phyloP scores from a whole-genome alignment of 768 basidiomycete species.

The Lentinula aciculospora region DNA sequence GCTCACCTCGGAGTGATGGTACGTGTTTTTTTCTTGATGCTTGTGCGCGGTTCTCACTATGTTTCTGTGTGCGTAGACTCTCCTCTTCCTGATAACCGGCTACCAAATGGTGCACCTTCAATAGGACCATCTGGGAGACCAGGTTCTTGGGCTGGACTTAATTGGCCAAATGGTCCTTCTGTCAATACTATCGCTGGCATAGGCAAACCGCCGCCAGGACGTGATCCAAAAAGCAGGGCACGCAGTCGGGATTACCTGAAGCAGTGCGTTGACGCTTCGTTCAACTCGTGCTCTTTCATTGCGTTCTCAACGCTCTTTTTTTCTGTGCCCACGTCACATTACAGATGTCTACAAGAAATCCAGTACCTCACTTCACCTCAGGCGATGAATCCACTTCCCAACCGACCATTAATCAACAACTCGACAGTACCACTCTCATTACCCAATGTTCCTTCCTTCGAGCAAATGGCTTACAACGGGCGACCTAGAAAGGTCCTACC shows the following conservation, averaged over 20 bases:
- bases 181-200: slow-evolving; percentile 39
- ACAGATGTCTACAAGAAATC: slow-evolving; percentile 94
- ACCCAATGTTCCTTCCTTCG: slow-evolving; percentile 70
- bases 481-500: slow-evolving; percentile 79
- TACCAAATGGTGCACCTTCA: slow-evolving; percentile 53
- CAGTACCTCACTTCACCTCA: slow-evolving; percentile 95
- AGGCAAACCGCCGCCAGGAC: slow-evolving; percentile 71
- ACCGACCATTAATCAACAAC: slow-evolving; percentile 71
- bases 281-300: slow-evolving; percentile 2
- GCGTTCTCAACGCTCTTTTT: slow-evolving; percentile 3
- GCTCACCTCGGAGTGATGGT: slow-evolving; percentile 87
- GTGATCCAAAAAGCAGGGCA: slow-evolving; percentile 94
- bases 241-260: slow-evolving; percentile 95
- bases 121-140: slow-evolving; percentile 42
- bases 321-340: slow-evolving; percentile 8
- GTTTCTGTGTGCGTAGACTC: slow-evolving; percentile 51
- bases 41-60: slow-evolving; percentile 5
- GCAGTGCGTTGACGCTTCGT: slow-evolving; percentile 52
- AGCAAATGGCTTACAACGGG: slow-evolving; percentile 69
- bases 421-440: slow-evolving; percentile 57
- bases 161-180: slow-evolving; percentile 40
- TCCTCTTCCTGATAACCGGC: slow-evolving; percentile 63
- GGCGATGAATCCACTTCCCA: slow-evolving; percentile 94
- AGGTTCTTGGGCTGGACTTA: slow-evolving; percentile 51
- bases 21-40: slow-evolving; percentile 11